phyloP scores from a whole-genome alignment of 73 alveolate genomes.

The Uronychia setigera region DNA sequence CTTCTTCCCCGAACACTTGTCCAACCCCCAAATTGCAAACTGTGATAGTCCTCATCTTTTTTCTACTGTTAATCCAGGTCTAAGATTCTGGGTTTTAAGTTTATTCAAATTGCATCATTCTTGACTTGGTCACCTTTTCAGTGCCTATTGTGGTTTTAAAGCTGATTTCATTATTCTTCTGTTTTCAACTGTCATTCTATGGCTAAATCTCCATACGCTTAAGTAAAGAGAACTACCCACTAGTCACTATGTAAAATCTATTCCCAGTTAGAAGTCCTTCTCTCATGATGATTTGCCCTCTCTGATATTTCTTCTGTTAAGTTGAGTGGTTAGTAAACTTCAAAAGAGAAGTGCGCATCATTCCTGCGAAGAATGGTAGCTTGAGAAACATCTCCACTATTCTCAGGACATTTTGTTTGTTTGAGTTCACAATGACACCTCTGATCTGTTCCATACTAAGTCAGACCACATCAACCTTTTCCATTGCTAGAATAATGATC shows the following conservation, averaged over 20 bases:
- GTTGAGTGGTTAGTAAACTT: not conserved
- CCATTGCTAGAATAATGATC: not conserved
- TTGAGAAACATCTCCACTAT: not conserved
- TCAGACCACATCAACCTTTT: not conserved
- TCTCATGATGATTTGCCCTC: not conserved
- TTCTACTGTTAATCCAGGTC: not conserved
- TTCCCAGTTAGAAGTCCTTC: not conserved
- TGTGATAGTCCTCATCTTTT: not conserved
- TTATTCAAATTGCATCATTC: not conserved
- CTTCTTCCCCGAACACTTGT: not conserved
- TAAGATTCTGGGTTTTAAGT: not conserved
- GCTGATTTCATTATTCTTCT: not conserved
- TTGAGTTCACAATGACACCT: not conserved
- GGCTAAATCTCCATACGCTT: not conserved
- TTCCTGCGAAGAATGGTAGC: not conserved
- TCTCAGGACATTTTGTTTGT: not conserved
- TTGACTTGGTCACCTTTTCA: not conserved
- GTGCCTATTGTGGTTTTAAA: not conserved
- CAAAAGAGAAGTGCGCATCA: not conserved
- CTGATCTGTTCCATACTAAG: not conserved
- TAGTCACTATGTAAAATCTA: not conserved
- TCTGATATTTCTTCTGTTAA: not conserved
- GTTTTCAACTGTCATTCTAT: not conserved
- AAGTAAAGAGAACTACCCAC: not conserved
- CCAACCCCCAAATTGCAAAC: not conserved